Evolutionary conservation across 768 basidiomycete genomes (phyloP).

Genomic region (Pisolithus albus): DNA sequence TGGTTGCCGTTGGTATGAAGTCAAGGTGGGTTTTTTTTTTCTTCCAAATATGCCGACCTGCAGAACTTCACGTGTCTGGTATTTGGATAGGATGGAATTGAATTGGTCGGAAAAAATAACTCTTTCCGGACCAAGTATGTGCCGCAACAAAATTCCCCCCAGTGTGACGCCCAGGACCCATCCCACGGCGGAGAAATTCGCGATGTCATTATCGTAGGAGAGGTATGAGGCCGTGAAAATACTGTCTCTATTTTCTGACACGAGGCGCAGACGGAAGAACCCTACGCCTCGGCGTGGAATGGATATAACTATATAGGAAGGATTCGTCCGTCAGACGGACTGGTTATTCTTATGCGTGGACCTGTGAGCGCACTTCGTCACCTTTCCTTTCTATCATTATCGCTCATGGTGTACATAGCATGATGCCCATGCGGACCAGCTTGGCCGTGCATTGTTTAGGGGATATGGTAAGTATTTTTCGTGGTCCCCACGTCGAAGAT

Average conservation of each 20-base stretch:
- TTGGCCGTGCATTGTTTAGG: conserved; percentile 36
- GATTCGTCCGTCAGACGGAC: conserved; percentile 52
- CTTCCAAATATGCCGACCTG: too few species aligned
- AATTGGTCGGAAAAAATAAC: conserved; percentile 26
- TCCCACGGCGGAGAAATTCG: conserved; percentile 16
- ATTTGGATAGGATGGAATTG: conserved; percentile 21
- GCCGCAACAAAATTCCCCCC: conserved; percentile 17
- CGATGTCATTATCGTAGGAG: conserved; percentile 50
- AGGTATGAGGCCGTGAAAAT: conserved; percentile 28
- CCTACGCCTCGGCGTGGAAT: conserved; percentile 49
- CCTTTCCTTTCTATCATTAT: background rate
- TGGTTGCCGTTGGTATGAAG: conserved; percentile 29
- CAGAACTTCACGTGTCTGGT: background rate
- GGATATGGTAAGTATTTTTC: conserved; percentile 37
- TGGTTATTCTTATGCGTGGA: conserved; percentile 47
- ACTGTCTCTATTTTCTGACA: background rate
- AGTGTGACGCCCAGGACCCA: conserved; percentile 10
- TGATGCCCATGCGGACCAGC: conserved; percentile 19
- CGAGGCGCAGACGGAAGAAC: conserved; percentile 38
- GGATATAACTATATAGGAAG: conserved; percentile 50
- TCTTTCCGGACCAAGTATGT: conserved; percentile 36
- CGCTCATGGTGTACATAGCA: conserved; percentile 12
- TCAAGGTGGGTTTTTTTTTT: conserved; percentile 16
- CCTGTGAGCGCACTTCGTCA: conserved; percentile 33
- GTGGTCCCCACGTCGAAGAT: background rate